phyloP scores from a whole-genome alignment of 2,329 filamentous ascomycete species.

The Epichloe festucae region DNA sequence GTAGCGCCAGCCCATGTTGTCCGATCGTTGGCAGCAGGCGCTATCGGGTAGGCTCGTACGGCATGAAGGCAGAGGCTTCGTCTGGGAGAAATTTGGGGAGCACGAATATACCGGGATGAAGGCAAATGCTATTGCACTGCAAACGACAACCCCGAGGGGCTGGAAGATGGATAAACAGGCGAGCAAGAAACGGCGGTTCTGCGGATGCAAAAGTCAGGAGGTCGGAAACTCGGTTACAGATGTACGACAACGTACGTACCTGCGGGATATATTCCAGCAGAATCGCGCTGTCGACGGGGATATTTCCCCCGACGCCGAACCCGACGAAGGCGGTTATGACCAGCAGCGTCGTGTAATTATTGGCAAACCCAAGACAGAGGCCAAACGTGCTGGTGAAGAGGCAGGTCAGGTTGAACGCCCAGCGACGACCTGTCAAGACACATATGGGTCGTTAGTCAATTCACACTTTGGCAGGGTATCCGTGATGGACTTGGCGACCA shows the following conservation, averaged over 20 bases:
- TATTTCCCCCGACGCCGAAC: slow-evolving; percentile 41
- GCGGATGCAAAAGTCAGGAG: background rate
- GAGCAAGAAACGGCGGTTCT: slow-evolving; percentile 36
- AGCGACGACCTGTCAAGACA: slow-evolving; percentile 25
- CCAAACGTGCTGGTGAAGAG: slow-evolving; percentile 42
- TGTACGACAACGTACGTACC: slow-evolving; percentile 10
- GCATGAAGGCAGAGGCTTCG: slow-evolving; percentile 3
- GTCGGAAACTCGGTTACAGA: background rate
- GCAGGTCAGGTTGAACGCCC: slow-evolving; percentile 46
- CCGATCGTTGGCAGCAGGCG: slow-evolving; percentile 10
- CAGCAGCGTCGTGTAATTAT: slow-evolving; percentile 36
- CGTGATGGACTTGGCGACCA: background rate
- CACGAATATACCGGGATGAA: slow-evolving; percentile 39
- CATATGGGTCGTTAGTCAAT: background rate
- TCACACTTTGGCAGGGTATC: background rate
- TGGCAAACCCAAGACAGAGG: slow-evolving; percentile 34
- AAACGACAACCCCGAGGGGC: slow-evolving; percentile 39
- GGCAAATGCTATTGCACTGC: slow-evolving; percentile 36
- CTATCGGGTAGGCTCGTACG: slow-evolving; percentile 15
- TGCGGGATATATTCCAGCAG: slow-evolving; percentile 41
- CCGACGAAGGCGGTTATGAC: slow-evolving; percentile 41
- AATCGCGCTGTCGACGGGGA: slow-evolving; percentile 43
- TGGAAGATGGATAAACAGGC: slow-evolving; percentile 41
- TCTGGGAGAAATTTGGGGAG: slow-evolving; percentile 35
- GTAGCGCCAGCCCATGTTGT: slow-evolving; percentile 40